These are phyloP conservation scores for Pleurotus tuber-regium DNA, from an alignment of 768 basidiomycete genomes.

Conservation along the genomic window DNA sequence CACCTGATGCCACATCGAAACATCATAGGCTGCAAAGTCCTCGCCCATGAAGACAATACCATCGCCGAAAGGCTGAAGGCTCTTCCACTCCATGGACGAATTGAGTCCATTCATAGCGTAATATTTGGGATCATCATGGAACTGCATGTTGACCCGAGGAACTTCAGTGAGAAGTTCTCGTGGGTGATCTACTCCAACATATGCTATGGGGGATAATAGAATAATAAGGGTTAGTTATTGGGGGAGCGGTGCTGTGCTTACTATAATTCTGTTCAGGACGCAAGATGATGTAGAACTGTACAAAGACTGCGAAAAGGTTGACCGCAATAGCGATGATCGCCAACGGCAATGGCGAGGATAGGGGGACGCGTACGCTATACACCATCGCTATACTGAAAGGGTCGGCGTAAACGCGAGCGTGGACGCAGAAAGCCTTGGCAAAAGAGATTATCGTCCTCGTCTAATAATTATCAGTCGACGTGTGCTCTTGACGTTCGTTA, in stretches of 20 bases:
- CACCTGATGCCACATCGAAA: conserved; percentile 36
- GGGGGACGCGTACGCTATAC: neutral
- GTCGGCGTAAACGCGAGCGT: too few relatives aligned
- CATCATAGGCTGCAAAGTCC: conserved; percentile 28
- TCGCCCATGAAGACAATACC: conserved; percentile 33
- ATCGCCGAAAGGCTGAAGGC: conserved; percentile 20
- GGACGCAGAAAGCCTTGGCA: too few relatives aligned
- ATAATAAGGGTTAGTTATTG: neutral
- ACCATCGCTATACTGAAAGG: neutral
- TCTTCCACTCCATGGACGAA: conserved; percentile 12
- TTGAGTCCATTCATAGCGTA: conserved; percentile 9
- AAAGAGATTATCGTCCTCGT: too few relatives aligned
- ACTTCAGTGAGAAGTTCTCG: conserved; percentile 15
- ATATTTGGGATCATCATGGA: conserved; percentile 15
- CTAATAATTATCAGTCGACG: too few relatives aligned
- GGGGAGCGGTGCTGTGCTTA: neutral
- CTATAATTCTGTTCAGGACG: neutral
- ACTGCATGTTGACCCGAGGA: conserved; percentile 13
- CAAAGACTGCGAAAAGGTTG: conserved; percentile 2
- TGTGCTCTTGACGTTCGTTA: too few relatives aligned
- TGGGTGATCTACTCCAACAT: conserved; percentile 12
- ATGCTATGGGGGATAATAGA: conserved; percentile 4
- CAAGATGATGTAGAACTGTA: conserved; percentile 7
- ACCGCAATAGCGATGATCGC: neutral
- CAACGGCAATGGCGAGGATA: neutral